Evolutionary conservation across 2,329 filamentous ascomycete species (phyloP).

Genomic region (Aaosphaeria pasadenensis): DNA sequence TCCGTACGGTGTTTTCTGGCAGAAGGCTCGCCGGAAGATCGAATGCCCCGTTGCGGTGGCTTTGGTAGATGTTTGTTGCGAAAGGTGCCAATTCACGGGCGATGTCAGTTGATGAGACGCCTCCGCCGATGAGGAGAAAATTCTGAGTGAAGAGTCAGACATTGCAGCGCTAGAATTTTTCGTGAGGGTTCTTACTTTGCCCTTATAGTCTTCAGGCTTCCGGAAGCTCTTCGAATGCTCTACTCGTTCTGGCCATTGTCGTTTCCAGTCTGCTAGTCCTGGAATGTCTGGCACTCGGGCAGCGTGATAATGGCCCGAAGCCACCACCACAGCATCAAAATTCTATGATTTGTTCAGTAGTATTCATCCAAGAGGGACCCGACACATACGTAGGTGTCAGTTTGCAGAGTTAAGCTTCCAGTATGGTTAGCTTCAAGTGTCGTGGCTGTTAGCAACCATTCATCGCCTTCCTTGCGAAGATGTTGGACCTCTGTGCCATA

Average conservation of each 20-base stretch:
- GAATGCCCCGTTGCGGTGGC: slow-evolving; percentile 59
- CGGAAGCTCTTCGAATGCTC: slow-evolving; percentile 54
- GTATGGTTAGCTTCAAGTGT: slow-evolving; percentile 13
- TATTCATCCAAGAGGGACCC: background rate
- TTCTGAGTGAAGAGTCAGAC: slow-evolving; percentile 35
- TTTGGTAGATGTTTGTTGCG: slow-evolving; percentile 51
- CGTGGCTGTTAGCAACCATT: slow-evolving; percentile 54
- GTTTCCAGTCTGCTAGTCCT: slow-evolving; percentile 48
- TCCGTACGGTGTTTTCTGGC: slow-evolving; percentile 51
- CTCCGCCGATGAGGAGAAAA: slow-evolving; percentile 55
- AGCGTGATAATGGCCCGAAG: slow-evolving; percentile 55
- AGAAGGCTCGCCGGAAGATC: slow-evolving; percentile 56
- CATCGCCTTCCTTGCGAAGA: slow-evolving; percentile 44
- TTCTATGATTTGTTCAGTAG: slow-evolving; percentile 11
- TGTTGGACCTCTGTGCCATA: slow-evolving; percentile 61
- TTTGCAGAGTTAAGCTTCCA: slow-evolving; percentile 31
- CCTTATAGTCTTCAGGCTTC: slow-evolving; percentile 45
- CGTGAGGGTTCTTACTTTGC: slow-evolving; percentile 49
- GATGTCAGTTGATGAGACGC: slow-evolving; percentile 55
- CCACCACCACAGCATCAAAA: slow-evolving; percentile 54
- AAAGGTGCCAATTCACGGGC: slow-evolving; percentile 49
- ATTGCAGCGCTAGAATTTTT: slow-evolving; percentile 18
- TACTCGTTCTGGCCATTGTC: slow-evolving; percentile 43
- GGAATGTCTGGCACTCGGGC: slow-evolving; percentile 49
- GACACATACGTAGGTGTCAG: slow-evolving; percentile 1